Evolutionary conservation across 495 filamentous ascomycete species (phyloP), one percentile per base, ranked within the genome.

Genomic region (Patellaria atrata): DNA sequence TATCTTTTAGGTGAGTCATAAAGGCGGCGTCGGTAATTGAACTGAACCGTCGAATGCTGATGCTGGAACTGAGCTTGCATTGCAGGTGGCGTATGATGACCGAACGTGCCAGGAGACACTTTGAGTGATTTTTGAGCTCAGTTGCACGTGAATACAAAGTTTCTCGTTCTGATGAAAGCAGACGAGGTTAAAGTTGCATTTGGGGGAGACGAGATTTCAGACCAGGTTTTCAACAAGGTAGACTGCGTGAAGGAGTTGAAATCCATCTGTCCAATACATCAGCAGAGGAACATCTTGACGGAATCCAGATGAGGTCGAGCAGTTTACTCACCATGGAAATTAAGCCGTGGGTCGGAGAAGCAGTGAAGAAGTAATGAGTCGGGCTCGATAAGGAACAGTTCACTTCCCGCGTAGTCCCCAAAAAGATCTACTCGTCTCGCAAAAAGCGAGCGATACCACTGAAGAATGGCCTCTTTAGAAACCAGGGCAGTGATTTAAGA

Each of bases 391-490:
- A 80, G 50, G 54, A 83, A 83, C 1, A 73, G 59, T 38, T 81
- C 79, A 29, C 67, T 62, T 11, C 80, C 80, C 7, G 74, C 75
- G 54, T 79, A 83, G 46, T 85, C 80, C 2, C 80, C 77, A 2
- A 79, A 63, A 1, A 80, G 59, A 48, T 80, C 74, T 21, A 79
- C 52, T 13, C 47, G 41, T 4, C 57, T 44, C 7, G 51, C 42
- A 12, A 35, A 35, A 7, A 57, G 35, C 13, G 25, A 47, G 10
- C 35, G 35, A 38, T 61, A 61, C 40, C 47, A 43, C 23, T 37
- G 25, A 19, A 50, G 39, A 3, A 50, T 30, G 4, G 41, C 9
- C 9, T 26, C n/a, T n/a, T 26, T n/a, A 26, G 9, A 26, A 26
- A 26, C 23, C 8, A 26, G n/a, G 23, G 23, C n/a, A n/a, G n/a